Base-by-base conservation (phyloP, 441 rosid genomes). In the Biscutella laevigata region DNA sequence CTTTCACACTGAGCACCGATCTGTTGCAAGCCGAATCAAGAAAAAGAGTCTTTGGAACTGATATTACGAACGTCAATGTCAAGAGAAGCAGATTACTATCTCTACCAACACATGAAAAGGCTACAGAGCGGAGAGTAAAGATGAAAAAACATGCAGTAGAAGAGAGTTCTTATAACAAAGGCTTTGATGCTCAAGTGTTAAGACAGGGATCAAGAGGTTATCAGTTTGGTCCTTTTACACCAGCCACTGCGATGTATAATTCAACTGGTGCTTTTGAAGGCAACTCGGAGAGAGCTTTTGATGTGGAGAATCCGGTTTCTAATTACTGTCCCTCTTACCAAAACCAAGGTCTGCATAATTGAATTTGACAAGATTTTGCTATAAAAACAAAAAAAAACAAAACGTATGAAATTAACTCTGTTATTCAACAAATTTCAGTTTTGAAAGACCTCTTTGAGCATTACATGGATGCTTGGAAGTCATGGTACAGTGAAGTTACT, bases 381-480 rank as follows among this genome's bases (percentile, higher is more conserved):
- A 14, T 0, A 40, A 40, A 48, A 24, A 3, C 3, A 17, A 17
- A 17, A 17, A 17, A 17, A 1, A 17, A 17, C 1, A 21, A 14
- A 48, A 47, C 8, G 4, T 33, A 4, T 38, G 9, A 22, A 43
- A n/a, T 5, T 8, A 52, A 33, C 41, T 44, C 55, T 14, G 17
- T 21, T 30, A n/a, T 32, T 53, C 5, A 40, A 49, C 29, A 68
- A 55, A 41, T 67, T 69, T 58, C 86, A 90, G 98, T 88, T 41
- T 62, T 84, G 70, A 80, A 62, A 71, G 98, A 87, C 20, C 88
- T 90, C n/a, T 90, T 90, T 67, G 61, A 72, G 24, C 96, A 90
- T 77, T 87, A 84, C 72, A 67, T 73, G 83, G 95, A 87, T 50
- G 98, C 96, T 25, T 90, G 95, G 96, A 72, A 77, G 52, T 74